A percentile compares a stretch with the other conserved stretches of the same genome.
phyloP scores from a whole-genome alignment of 805 yeast genomes.

The Nakazawaea ambrosiae region DNA sequence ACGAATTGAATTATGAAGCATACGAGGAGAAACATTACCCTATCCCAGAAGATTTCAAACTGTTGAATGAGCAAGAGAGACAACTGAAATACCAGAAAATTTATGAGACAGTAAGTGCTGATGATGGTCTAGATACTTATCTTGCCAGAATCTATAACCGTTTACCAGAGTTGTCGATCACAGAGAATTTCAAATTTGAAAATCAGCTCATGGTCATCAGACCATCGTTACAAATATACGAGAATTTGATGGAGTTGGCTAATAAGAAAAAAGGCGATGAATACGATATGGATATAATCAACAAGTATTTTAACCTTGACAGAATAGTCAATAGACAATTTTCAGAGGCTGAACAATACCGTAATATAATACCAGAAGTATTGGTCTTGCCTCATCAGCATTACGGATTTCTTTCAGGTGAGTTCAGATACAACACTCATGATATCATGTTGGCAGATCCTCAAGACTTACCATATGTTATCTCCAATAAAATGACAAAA shows the following conservation, averaged over 20 bases:
- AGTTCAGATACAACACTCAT: constrained; percentile 32
- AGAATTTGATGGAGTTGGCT: constrained; percentile 18
- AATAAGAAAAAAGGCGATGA: constrained; percentile 26
- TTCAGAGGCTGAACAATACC: constrained; percentile 5
- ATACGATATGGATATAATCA: constrained; percentile 49
- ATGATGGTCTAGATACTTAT: neutral
- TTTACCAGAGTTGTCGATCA: constrained; percentile 26
- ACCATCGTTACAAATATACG: constrained; percentile 29
- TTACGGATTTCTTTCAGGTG: constrained; percentile 47
- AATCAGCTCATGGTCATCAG: constrained; percentile 55
- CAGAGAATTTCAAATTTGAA: constrained; percentile 20
- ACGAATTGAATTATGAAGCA: constrained; percentile 26
- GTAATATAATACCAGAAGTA: constrained; percentile 17
- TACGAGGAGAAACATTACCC: constrained; percentile 14
- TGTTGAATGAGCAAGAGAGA: constrained; percentile 13
- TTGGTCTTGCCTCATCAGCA: constrained; percentile 41
- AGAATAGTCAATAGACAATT: constrained; percentile 14
- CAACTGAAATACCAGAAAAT: neutral
- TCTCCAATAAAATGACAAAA: constrained; percentile 16
- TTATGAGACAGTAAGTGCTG: constrained; percentile 9
- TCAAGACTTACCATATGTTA: constrained; percentile 26
- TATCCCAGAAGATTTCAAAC: constrained; percentile 3
- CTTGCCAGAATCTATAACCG: constrained; percentile 24
- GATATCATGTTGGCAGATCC: constrained; percentile 35
- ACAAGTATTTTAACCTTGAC: constrained; percentile 25